Evolutionary conservation across 352 stramenopile genomes (phyloP).

Genomic region (Albugo laibachii): DNA sequence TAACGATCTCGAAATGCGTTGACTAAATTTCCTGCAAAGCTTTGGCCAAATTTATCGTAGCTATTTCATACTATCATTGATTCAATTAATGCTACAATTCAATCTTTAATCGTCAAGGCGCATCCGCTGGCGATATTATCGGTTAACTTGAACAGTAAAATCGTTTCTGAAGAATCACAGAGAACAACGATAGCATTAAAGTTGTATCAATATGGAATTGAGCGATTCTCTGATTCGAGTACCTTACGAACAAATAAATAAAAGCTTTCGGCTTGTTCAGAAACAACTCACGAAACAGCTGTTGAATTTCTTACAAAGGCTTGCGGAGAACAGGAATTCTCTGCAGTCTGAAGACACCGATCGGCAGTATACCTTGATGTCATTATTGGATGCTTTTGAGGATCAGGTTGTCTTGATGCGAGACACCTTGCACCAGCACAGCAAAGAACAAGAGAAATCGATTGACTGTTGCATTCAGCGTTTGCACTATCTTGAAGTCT

Average conservation of each 20-base stretch:
- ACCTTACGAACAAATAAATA: constrained; percentile 56
- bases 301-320: constrained; percentile 17
- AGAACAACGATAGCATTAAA: background rate
- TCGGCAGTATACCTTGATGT: constrained; percentile 37
- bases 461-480: background rate
- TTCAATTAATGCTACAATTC: too few species aligned
- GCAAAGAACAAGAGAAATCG: background rate
- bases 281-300: constrained; percentile 60
- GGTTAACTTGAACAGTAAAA: too few species aligned
- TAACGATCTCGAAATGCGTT: too few species aligned
- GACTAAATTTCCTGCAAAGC: too few species aligned
- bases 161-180: too few species aligned
- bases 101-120: too few species aligned
- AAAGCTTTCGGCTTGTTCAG: constrained; percentile 57
- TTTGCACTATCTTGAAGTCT: background rate
- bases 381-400: constrained; percentile 23
- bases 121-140: too few species aligned
- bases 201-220: constrained; percentile 13
- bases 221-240: constrained; percentile 47
- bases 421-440: background rate
- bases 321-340: constrained; percentile 15
- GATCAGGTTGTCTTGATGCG: too few species aligned
- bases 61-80: too few species aligned
- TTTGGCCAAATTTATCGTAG: too few species aligned
- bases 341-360: constrained; percentile 30